Base-by-base conservation (phyloP, 768 basidiomycete genomes). In the Agrocybe chaxingu region DNA sequence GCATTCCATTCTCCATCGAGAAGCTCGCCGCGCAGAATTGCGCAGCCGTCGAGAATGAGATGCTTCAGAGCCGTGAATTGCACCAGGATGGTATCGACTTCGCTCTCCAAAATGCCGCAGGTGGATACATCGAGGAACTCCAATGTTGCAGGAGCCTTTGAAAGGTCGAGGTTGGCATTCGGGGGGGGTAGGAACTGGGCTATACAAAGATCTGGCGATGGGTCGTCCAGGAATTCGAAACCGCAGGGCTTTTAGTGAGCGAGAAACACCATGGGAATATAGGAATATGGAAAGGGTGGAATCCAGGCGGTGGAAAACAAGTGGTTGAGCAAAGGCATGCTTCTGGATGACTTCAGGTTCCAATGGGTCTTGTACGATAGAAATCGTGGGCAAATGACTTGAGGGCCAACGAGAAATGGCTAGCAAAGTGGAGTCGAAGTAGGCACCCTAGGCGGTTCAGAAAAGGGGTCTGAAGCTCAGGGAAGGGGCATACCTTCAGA, bases 261-360 rank as follows among this genome's bases (percentile, higher is more conserved):
- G 67, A 0, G 82, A 80, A 43, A 90, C 65, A 2, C 62, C 62
- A 0, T 75, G 68, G 7, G 75, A 74, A 42, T 66, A 70, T 3
- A 76, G 51, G 45, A 95, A 66, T 7, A 58, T 52, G 3, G 73
- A 60, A 19, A 80, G 52, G 33, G 82, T 57, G 35, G 74, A 64
- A 34, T 85, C 79, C 48, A 96, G 71, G 37, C 77, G 78, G 64
- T 89, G 89, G 69, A 94, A 92, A 2, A 92, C 89, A 55, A 97
- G 76, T 1, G 94, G 94, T 60, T 96, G 94, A 1, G 93, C 94
- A 53, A 88, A 87, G 33, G 69, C 58, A 38, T 63, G 65, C 38
- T 61, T 58, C n/a, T 58, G 43, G 9, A 46, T 8, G 31, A 32
- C 73, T 61, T 69, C 65, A 1, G 71, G 16, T 16, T 77, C 73